Evolutionary conservation across 2,329 filamentous ascomycete species (phyloP).

Genomic region (Chrysoporthe puriensis): DNA sequence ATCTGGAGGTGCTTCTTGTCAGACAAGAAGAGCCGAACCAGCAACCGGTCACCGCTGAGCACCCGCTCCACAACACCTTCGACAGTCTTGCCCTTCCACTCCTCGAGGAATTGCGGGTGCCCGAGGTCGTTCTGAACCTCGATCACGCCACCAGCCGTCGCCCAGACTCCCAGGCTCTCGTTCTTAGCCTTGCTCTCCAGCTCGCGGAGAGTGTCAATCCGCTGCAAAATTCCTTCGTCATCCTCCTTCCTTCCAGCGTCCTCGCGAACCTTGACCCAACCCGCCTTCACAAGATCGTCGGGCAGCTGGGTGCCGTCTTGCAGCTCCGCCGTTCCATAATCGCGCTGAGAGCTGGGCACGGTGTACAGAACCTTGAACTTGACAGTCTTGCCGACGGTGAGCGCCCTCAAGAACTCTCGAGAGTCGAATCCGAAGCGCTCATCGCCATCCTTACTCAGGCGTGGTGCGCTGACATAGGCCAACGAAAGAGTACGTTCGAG

Average conservation of each 20-base stretch:
- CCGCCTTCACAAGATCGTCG: conserved; percentile 81
- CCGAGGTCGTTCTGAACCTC: conserved; percentile 81
- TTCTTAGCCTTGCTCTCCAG: conserved; percentile 78
- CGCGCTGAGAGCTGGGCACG: conserved; percentile 80
- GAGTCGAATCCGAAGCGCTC: conserved; percentile 94
- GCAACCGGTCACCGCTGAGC: conserved; percentile 85
- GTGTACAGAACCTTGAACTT: conserved; percentile 87
- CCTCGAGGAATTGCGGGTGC: conserved; percentile 76
- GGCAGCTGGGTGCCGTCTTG: conserved; percentile 78
- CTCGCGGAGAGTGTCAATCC: conserved; percentile 76
- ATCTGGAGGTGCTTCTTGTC: conserved; percentile 87
- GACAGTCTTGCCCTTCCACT: conserved; percentile 83
- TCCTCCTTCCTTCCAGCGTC: conserved; percentile 93
- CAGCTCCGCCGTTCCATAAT: conserved; percentile 82
- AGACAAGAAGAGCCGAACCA: conserved; percentile 78
- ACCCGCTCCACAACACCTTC: conserved; percentile 90
- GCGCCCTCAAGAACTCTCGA: conserved; percentile 85
- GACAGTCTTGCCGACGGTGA: conserved; percentile 83
- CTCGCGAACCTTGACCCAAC: conserved; percentile 91
- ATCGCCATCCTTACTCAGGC: conserved; percentile 85
- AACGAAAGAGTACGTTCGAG: conserved; percentile 87
- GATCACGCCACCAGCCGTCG: conserved; percentile 66
- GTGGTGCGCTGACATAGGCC: conserved; percentile 88
- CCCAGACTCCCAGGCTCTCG: conserved; percentile 83
- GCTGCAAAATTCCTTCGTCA: conserved; percentile 70